Conservation (phyloP, 2,329 filamentous ascomycete species). For the Xylaria sp. region DNA sequence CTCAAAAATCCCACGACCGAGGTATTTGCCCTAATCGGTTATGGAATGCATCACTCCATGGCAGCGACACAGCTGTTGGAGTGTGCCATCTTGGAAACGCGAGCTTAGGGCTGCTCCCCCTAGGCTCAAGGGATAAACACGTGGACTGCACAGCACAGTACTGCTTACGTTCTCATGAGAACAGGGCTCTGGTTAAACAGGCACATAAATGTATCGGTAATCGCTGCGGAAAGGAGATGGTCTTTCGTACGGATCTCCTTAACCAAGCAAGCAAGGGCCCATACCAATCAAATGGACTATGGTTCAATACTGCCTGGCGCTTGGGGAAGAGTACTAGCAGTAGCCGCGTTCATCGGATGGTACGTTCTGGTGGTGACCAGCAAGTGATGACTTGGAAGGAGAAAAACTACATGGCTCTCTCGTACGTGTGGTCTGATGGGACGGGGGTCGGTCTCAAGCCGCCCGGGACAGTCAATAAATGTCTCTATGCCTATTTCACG, state of each 20-base stretch:
- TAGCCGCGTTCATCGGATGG: not conserved
- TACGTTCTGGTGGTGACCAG: not conserved
- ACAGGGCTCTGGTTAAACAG: constrained; percentile 22
- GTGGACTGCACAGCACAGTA: constrained; percentile 22
- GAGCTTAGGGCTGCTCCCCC: not conserved
- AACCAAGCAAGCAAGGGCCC: constrained; percentile 7
- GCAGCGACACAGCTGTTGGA: constrained; percentile 6
- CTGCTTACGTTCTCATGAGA: constrained; percentile 15
- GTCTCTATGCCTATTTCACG: constrained; percentile 11
- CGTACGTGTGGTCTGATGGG: constrained; percentile 28
- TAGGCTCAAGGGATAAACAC: constrained; percentile 4
- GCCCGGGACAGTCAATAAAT: constrained; percentile 12
- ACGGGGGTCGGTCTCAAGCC: constrained; percentile 21
- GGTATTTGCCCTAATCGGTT: constrained; percentile 15
- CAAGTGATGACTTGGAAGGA: constrained; percentile 4
- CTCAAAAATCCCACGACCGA: constrained; percentile 11
- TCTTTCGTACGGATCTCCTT: constrained; percentile 3
- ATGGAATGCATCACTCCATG: constrained; percentile 10
- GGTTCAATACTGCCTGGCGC: constrained; percentile 16
- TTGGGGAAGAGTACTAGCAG: not conserved
- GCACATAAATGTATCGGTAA: constrained; percentile 7
- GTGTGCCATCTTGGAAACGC: constrained; percentile 2
- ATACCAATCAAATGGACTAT: constrained; percentile 4
- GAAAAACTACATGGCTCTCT: constrained; percentile 24
- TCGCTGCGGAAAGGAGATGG: not conserved